Conservation (phyloP, 2,329 filamentous ascomycete species). For the Stachybotrys echinatus region DNA sequence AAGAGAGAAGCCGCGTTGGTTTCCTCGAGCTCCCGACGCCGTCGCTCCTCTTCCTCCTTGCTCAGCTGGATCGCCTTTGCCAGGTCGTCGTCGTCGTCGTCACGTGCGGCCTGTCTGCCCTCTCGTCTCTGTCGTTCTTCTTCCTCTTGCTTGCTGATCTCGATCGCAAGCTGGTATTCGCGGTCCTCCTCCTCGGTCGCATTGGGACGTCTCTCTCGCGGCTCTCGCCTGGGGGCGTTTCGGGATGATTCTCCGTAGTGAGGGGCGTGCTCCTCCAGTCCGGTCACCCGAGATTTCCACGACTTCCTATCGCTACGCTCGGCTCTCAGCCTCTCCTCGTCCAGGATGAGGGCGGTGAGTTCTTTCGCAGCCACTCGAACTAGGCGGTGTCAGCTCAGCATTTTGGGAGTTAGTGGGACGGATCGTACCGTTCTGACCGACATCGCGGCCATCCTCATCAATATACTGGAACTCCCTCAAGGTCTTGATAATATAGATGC, state of each 20-base stretch:
- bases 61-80: slow-evolving; percentile 94
- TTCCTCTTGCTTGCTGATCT: slow-evolving; percentile 96
- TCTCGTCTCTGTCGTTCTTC: slow-evolving; percentile 76
- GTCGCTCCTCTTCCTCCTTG: slow-evolving; percentile 87
- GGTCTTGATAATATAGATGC: slow-evolving; percentile 98
- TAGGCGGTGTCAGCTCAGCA: slow-evolving; percentile 31
- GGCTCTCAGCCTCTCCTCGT: slow-evolving; percentile 85
- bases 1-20: slow-evolving; percentile 84
- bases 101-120: slow-evolving; percentile 42
- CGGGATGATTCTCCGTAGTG: slow-evolving; percentile 33
- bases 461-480: slow-evolving; percentile 94
- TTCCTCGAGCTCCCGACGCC: slow-evolving; percentile 80
- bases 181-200: slow-evolving; percentile 76
- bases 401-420: not conserved
- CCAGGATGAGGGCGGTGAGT: slow-evolving; percentile 82
- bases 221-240: slow-evolving; percentile 24
- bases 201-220: slow-evolving; percentile 40
- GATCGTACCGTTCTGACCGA: slow-evolving; percentile 84
- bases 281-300: slow-evolving; percentile 95
- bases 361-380: slow-evolving; percentile 96
- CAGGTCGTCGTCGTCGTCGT: slow-evolving; percentile 77
- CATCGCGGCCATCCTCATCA: slow-evolving; percentile 91
- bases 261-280: slow-evolving; percentile 74
- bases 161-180: slow-evolving; percentile 84
- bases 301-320: slow-evolving; percentile 88